Percentiles rank a stretch among this genome's conserved stretches.
These are phyloP conservation scores for Scedosporium apiospermum DNA, from an alignment of 2,329 filamentous ascomycete species.

Conservation along the genomic window DNA sequence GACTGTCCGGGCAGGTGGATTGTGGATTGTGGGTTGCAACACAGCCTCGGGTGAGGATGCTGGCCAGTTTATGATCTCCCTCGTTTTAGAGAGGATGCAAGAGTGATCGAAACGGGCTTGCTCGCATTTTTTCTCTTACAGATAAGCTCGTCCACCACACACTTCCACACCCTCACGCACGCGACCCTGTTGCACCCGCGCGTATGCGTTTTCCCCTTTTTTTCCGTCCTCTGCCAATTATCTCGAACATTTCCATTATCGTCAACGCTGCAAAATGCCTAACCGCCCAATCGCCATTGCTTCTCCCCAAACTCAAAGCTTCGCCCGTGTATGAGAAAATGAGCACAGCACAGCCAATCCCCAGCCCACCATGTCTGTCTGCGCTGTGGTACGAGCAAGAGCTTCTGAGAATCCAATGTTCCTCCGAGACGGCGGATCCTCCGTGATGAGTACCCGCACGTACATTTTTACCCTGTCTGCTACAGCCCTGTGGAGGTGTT, in stretches of 20 bases:
- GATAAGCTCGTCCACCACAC: too few species aligned
- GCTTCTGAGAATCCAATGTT: background rate
- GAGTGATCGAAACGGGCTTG: background rate
- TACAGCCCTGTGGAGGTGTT: slow-evolving; percentile 15
- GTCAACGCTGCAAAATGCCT: background rate
- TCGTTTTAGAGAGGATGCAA: slow-evolving; percentile 3
- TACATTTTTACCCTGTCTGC: slow-evolving; percentile 12
- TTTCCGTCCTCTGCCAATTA: background rate
- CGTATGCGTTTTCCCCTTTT: background rate
- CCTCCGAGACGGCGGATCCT: background rate
- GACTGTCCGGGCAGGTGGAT: too few species aligned
- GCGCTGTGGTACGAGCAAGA: background rate
- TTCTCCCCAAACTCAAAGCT: background rate
- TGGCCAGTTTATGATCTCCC: background rate
- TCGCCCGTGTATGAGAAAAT: too few species aligned
- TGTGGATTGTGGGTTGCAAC: too few species aligned
- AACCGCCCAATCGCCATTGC: background rate
- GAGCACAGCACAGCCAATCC: background rate
- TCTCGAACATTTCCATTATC: background rate
- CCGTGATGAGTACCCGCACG: slow-evolving; percentile 4
- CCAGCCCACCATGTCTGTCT: background rate
- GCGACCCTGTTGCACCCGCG: background rate
- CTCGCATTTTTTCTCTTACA: background rate
- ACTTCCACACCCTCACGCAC: background rate
- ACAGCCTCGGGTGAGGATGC: background rate